These are phyloP conservation scores for Solanum sejunctum DNA, from an alignment of 257 asterid genomes.

Conservation along the genomic window DNA sequence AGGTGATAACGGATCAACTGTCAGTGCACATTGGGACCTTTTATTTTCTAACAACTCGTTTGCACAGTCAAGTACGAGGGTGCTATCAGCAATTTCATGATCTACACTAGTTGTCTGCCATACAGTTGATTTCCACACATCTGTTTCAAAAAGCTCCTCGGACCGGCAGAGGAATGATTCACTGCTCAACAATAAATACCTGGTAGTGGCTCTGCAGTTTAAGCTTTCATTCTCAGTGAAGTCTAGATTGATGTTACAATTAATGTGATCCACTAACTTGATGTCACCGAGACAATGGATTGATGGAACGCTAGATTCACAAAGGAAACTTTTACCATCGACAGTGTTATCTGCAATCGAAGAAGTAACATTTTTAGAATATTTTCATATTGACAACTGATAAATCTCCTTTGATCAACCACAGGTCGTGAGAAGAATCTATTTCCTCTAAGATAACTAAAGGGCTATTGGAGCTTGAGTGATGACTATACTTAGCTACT, in stretches of 20 bases:
- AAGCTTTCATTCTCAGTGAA: conserved; percentile 1
- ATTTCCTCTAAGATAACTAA: background rate
- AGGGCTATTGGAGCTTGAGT: background rate
- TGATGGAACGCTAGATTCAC: background rate
- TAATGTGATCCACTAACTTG: background rate
- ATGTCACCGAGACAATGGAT: background rate
- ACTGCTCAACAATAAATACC: conserved; percentile 12
- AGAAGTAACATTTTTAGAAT: background rate
- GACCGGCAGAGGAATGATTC: conserved; percentile 20
- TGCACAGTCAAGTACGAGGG: conserved; percentile 30
- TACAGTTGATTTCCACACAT: background rate
- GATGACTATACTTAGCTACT: background rate
- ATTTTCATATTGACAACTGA: background rate
- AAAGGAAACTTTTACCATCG: background rate
- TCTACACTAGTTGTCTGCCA: background rate
- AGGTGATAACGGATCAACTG: conserved; percentile 4
- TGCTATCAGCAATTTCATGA: conserved; percentile 5
- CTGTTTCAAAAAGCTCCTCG: conserved; percentile 15
- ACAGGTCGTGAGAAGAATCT: background rate
- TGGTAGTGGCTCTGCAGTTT: background rate
- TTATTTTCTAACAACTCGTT: conserved; percentile 29
- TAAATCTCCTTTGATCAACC: background rate
- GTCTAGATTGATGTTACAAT: background rate
- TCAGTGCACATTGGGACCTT: conserved; percentile 2
- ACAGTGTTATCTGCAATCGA: conserved; percentile 1